Conservation (phyloP, 805 yeast species). For the Hemisphaericaspora nanyangensis region DNA sequence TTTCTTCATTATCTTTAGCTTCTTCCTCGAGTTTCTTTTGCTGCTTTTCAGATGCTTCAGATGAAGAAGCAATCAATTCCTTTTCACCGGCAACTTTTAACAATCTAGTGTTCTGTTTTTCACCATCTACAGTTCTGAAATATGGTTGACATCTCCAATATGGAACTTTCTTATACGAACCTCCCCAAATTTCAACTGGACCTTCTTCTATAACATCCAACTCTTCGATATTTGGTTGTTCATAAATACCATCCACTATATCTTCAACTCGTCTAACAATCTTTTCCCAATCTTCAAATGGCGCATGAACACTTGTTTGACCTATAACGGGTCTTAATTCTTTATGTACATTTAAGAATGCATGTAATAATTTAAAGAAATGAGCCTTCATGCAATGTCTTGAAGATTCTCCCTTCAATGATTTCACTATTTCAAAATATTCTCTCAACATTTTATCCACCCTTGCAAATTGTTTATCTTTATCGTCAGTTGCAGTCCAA, state of each 20-base stretch:
- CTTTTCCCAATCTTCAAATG: conserved; percentile 41
- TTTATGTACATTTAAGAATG: conserved; percentile 73
- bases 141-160: conserved; percentile 97
- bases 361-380: conserved; percentile 78
- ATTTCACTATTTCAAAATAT: conserved; percentile 77
- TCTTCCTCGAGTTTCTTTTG: not conserved
- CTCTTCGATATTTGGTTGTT: conserved; percentile 47
- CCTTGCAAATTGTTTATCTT: conserved; percentile 72
- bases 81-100: conserved; percentile 36
- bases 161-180: conserved; percentile 74
- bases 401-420: conserved; percentile 65
- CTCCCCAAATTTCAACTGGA: conserved; percentile 67
- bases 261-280: conserved; percentile 64
- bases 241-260: conserved; percentile 55
- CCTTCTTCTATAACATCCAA: conserved; percentile 57
- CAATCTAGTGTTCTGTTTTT: conserved; percentile 35
- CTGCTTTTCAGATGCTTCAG: not conserved
- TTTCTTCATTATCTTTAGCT: not conserved
- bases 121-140: conserved; percentile 86
- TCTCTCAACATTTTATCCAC: conserved; percentile 82
- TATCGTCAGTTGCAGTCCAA: conserved; percentile 48
- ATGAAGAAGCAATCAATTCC: conserved; percentile 4
- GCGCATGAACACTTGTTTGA: conserved; percentile 36
- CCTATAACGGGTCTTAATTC: conserved; percentile 78
- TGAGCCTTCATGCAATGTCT: conserved; percentile 86